phyloP scores from a whole-genome alignment of 257 asterid species.

The Verbena officinalis region DNA sequence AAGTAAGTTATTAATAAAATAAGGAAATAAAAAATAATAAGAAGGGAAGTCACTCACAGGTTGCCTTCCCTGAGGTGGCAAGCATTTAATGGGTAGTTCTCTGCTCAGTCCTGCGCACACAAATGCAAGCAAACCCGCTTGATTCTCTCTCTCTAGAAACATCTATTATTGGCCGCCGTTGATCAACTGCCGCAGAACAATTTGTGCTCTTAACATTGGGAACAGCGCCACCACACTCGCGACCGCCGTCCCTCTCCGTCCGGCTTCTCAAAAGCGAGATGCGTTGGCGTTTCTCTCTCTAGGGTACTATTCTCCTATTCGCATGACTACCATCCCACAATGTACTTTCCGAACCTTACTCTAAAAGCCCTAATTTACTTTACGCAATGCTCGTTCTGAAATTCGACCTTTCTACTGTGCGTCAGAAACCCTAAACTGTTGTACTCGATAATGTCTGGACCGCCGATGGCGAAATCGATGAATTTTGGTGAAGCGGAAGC shows the following conservation, averaged over 20 bases:
- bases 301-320: conserved; percentile 27
- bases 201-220: no score
- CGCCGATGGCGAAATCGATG: conserved; percentile 63
- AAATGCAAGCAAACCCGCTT: conserved; percentile 33
- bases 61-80: conserved; percentile 42
- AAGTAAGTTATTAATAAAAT: not conserved
- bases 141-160: conserved; percentile 49
- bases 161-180: conserved; percentile 38
- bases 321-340: conserved; percentile 15
- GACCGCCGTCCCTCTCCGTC: not conserved
- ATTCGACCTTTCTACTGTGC: not conserved
- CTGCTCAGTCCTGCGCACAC: conserved; percentile 30
- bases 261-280: not conserved
- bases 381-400: conserved; percentile 23
- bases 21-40: conserved; percentile 6
- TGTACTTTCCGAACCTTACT: conserved; percentile 32
- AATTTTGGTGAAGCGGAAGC: conserved; percentile 55
- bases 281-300: conserved; percentile 29
- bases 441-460: conserved; percentile 67
- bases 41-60: conserved; percentile 34
- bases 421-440: conserved; percentile 23
- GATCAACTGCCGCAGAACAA: conserved; percentile 38
- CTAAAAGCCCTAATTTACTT: conserved; percentile 43
- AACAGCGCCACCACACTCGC: conserved; percentile 28
- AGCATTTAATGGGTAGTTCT: conserved; percentile 43